Conservation (phyloP, 495 filamentous ascomycete species). For the Barbatosphaeria neglecta region DNA sequence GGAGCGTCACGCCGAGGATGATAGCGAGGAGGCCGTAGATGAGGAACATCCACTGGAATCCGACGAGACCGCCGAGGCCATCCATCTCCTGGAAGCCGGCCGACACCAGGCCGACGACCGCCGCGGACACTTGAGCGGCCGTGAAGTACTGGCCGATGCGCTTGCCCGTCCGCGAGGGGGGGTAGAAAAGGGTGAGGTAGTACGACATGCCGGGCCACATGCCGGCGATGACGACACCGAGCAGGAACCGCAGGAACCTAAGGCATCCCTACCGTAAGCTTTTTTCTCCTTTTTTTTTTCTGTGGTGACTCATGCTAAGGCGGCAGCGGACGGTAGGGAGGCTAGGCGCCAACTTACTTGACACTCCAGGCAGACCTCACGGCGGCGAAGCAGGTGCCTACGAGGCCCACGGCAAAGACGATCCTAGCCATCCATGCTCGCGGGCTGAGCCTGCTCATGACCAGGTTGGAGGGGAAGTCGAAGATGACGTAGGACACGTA, state of each 20-base stretch:
- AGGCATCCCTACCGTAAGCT: no score
- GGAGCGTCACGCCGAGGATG: constrained; percentile 53
- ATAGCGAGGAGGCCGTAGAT: constrained; percentile 70
- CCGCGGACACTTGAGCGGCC: constrained; percentile 77
- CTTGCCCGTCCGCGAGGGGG: constrained; percentile 73
- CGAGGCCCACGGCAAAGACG: constrained; percentile 74
- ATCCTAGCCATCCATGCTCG: constrained; percentile 91
- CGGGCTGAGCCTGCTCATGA: constrained; percentile 77
- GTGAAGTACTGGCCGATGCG: constrained; percentile 85
- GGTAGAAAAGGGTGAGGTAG: constrained; percentile 87
- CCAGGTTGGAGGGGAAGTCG: constrained; percentile 77
- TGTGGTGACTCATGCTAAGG: no score
- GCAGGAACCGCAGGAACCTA: constrained; percentile 69
- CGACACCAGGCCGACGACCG: constrained; percentile 80
- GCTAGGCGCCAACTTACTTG: constrained; percentile 42
- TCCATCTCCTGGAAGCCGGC: constrained; percentile 91
- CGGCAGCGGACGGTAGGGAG: no score
- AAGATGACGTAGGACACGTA: constrained; percentile 86
- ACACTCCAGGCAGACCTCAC: constrained; percentile 76
- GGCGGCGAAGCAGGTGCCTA: constrained; percentile 70
- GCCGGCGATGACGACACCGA: constrained; percentile 80
- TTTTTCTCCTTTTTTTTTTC: no score
- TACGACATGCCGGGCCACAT: constrained; percentile 97
- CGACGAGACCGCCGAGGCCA: constrained; percentile 59
- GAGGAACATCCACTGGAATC: constrained; percentile 94